Evolutionary conservation across 2,329 filamentous ascomycete species (phyloP).

Genomic region (Zymoseptoria crescenta): DNA sequence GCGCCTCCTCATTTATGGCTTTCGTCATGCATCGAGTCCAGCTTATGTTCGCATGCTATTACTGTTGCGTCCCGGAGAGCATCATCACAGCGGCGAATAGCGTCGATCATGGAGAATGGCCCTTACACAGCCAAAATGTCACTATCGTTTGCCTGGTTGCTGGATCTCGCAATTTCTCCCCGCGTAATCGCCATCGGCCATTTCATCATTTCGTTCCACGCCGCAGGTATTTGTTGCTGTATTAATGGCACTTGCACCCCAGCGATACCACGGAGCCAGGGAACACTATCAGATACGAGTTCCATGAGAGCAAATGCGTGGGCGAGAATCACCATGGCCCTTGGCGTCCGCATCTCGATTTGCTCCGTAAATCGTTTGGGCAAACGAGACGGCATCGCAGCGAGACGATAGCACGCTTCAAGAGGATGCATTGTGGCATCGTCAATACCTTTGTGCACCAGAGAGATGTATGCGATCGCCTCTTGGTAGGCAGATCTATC

Average conservation of each 20-base stretch:
- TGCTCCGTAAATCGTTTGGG: conserved; percentile 17
- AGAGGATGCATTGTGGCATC: conserved; percentile 14
- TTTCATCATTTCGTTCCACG: conserved; percentile 17
- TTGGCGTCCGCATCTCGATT: conserved; percentile 16
- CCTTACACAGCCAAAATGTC: conserved; percentile 5
- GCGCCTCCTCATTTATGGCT: conserved; percentile 6
- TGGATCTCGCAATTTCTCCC: conserved; percentile 5
- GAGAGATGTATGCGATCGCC: conserved; percentile 17
- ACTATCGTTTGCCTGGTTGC: conserved; percentile 8
- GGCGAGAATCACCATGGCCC: conserved; percentile 19
- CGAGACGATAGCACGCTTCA: conserved; percentile 16
- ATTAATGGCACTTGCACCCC: conserved; percentile 18
- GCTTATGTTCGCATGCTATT: background rate
- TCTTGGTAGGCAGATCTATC: conserved; percentile 17
- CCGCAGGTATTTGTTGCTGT: conserved; percentile 10
- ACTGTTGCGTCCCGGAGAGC: background rate
- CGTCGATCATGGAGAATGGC: background rate
- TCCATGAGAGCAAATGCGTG: conserved; percentile 22
- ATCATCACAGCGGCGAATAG: background rate
- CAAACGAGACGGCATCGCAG: conserved; percentile 22
- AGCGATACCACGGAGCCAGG: conserved; percentile 21
- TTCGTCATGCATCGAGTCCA: background rate
- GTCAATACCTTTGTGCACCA: conserved; percentile 18
- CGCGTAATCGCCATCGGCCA: conserved; percentile 17
- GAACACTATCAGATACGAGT: conserved; percentile 16